phyloP scores from a whole-genome alignment of 129 eudicot genomes.

The Deinandra increscens region DNA sequence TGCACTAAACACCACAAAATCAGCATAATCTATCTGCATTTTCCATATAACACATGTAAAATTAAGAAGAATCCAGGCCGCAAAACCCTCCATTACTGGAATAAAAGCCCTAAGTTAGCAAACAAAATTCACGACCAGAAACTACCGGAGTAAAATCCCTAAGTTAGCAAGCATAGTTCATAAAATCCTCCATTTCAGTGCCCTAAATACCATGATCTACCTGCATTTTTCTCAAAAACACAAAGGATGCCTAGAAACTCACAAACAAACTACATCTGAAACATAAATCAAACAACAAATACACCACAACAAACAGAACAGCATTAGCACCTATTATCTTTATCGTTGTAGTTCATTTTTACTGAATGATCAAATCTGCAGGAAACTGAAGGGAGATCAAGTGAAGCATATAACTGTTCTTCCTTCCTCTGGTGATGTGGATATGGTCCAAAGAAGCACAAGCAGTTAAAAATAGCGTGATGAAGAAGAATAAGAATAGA shows the following conservation, averaged over 20 bases:
- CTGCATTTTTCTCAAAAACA: slow-evolving; percentile 20
- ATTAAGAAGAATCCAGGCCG: background rate
- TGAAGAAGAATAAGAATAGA: background rate
- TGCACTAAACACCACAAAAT: slow-evolving; percentile 22
- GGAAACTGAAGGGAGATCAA: slow-evolving; percentile 5
- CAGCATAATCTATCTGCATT: background rate
- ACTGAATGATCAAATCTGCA: background rate
- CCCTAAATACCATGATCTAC: slow-evolving; percentile 16
- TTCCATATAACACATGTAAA: background rate
- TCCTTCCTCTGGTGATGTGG: background rate
- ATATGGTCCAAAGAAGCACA: slow-evolving; percentile 1
- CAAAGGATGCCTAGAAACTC: background rate
- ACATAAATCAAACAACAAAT: background rate
- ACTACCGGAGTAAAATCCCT: background rate
- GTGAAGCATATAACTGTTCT: background rate
- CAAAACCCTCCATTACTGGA: background rate
- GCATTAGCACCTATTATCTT: slow-evolving; percentile 12
- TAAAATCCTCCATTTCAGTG: background rate
- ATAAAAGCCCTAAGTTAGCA: background rate
- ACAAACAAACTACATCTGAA: slow-evolving; percentile 18
- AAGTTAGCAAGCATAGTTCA: background rate
- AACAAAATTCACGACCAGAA: background rate
- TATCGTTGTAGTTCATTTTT: slow-evolving; percentile 20
- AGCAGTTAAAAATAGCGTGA: slow-evolving; percentile 6
- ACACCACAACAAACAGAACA: background rate